These are phyloP conservation scores for Trichoderma virens DNA, from an alignment of 495 filamentous ascomycete species.

Conservation along the genomic window DNA sequence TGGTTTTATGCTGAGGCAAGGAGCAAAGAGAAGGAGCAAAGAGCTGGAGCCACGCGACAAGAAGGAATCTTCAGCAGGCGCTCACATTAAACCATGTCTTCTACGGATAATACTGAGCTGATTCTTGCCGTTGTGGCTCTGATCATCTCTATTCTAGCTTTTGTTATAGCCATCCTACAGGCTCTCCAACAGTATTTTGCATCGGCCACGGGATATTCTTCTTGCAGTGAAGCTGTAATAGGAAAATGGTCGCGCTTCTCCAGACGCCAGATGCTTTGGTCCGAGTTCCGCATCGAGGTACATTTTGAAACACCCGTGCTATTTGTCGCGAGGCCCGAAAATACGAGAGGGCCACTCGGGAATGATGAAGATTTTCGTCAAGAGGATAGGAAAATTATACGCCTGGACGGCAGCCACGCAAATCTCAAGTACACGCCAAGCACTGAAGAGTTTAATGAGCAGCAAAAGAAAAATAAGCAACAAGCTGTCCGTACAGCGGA, in stretches of 20 bases:
- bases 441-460: slow-evolving; percentile 1
- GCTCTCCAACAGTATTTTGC: slow-evolving; percentile 29
- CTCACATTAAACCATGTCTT: too few relatives aligned
- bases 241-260: slow-evolving; percentile 25
- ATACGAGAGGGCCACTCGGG: slow-evolving; percentile 21
- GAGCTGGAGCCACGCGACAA: too few relatives aligned
- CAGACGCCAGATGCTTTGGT: slow-evolving; percentile 22
- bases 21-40: too few relatives aligned
- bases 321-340: slow-evolving; percentile 22
- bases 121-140: slow-evolving; percentile 19
- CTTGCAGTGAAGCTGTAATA: slow-evolving; percentile 21
- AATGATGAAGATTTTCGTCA: not conserved
- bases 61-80: too few relatives aligned
- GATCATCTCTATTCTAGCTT: slow-evolving; percentile 27
- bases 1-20: too few relatives aligned
- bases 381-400: slow-evolving; percentile 18
- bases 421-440: slow-evolving; percentile 18
- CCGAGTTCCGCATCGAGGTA: slow-evolving; percentile 29
- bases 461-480: not conserved
- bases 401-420: slow-evolving; percentile 22
- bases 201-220: slow-evolving; percentile 30
- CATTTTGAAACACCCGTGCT: slow-evolving; percentile 29
- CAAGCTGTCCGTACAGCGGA: too few relatives aligned
- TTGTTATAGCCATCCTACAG: slow-evolving; percentile 27
- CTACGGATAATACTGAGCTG: not conserved